A percentile compares a stretch with the other conserved stretches of the same genome.
phyloP scores from a whole-genome alignment of 1,139 yeast species.

The Saccharomyces hybrid region DNA sequence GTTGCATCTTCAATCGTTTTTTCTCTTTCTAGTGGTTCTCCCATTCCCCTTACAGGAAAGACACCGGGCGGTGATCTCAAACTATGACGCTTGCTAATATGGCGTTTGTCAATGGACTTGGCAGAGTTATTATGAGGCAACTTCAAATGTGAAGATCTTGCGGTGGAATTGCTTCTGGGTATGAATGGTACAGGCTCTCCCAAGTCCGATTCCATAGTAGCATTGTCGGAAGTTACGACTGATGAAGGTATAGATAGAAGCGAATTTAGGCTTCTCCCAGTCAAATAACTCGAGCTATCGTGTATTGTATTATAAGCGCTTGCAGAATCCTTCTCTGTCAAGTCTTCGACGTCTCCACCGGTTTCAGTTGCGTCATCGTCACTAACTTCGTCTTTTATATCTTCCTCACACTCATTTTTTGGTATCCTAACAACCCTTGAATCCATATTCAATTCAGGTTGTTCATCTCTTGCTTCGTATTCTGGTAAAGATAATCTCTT shows the following conservation, averaged over 20 bases:
- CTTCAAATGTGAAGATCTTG: conserved; percentile 2
- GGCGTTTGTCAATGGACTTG: conserved; percentile 5
- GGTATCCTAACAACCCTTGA: conserved; percentile 58
- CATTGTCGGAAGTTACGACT: background rate
- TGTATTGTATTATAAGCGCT: background rate
- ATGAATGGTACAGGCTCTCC: background rate
- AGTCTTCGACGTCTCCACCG: background rate
- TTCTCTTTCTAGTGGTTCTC: conserved; percentile 50
- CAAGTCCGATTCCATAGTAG: background rate
- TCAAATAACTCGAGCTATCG: background rate
- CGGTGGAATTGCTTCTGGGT: background rate
- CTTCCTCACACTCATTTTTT: conserved; percentile 9
- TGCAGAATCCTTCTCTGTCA: conserved; percentile 1
- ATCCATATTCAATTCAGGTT: conserved; percentile 67
- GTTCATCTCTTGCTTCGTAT: conserved; percentile 68
- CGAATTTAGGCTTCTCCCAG: background rate
- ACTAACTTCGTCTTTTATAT: conserved; percentile 6
- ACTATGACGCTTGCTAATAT: background rate
- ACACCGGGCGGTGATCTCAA: conserved; percentile 63
- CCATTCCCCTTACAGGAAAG: conserved; percentile 75
- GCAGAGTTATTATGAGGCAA: conserved; percentile 1
- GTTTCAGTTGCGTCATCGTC: conserved; percentile 2
- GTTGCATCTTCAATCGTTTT: conserved; percentile 44
- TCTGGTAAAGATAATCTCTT: conserved; percentile 51
- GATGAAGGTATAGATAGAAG: conserved; percentile 1